Evolutionary conservation across 108 stramenopile species (phyloP).

Genomic region (Nannochloropsis granulata): DNA sequence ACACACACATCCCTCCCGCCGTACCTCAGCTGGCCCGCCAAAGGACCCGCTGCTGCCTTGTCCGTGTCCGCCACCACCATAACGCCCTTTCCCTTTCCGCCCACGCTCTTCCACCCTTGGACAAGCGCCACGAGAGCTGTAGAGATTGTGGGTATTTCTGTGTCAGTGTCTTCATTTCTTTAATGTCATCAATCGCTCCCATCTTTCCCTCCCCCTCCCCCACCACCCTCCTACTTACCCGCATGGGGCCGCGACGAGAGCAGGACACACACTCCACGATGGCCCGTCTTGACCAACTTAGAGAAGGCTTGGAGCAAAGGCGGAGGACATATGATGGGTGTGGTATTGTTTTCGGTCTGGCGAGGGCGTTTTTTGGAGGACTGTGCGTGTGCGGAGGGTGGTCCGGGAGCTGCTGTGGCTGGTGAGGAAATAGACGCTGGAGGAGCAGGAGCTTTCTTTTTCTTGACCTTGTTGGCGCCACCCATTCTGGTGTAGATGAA

Average conservation of each 20-base stretch:
- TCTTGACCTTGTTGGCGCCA: too few species aligned
- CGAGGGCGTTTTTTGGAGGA: not conserved
- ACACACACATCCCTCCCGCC: too few species aligned
- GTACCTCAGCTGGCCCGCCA: not conserved
- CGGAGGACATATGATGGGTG: not conserved
- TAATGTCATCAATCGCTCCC: too few species aligned
- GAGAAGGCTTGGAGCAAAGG: not conserved
- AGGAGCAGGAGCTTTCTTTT: too few species aligned
- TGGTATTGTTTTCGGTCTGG: not conserved
- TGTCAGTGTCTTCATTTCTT: too few species aligned
- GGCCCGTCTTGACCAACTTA: not conserved
- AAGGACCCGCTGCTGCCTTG: not conserved
- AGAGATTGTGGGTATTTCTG: too few species aligned
- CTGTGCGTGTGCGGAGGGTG: too few species aligned
- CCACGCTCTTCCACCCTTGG: not conserved
- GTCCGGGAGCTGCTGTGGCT: too few species aligned
- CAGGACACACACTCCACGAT: not conserved
- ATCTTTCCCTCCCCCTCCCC: too few species aligned
- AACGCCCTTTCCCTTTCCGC: not conserved
- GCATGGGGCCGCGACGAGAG: not conserved
- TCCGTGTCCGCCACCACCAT: not conserved
- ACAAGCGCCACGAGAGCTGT: not conserved
- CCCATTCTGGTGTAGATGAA: too few species aligned
- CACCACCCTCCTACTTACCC: not conserved
- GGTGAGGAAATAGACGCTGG: too few species aligned